Conservation (phyloP, 352 stramenopile genomes). For the Phytophthora colocasiae region DNA sequence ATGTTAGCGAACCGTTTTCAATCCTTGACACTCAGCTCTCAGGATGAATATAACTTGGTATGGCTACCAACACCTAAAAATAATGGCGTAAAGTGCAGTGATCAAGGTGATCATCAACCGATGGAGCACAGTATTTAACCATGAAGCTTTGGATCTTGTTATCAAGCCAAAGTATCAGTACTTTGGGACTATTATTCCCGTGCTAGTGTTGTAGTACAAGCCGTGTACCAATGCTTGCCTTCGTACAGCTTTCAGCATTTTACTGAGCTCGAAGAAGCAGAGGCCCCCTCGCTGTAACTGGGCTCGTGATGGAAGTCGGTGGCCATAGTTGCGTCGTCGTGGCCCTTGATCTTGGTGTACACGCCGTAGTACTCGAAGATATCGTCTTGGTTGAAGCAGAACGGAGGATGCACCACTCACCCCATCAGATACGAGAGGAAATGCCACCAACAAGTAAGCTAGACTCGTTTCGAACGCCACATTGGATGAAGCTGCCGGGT, state of each 20-base stretch:
- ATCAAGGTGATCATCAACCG: too few species aligned
- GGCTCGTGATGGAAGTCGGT: neutral
- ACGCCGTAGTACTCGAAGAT: neutral
- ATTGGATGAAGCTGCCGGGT: neutral
- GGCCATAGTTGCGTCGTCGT: neutral
- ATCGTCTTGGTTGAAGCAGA: neutral
- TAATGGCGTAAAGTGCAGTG: neutral
- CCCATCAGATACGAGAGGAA: neutral
- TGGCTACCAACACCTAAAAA: slow-evolving; percentile 13
- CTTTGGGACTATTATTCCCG: too few species aligned
- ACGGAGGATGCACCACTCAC: neutral
- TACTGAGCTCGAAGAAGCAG: neutral
- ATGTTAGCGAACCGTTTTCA: slow-evolving; percentile 22
- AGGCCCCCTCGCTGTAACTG: neutral
- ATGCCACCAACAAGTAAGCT: slow-evolving; percentile 1
- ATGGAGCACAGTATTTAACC: too few species aligned
- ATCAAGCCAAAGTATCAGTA: too few species aligned
- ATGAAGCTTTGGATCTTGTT: too few species aligned
- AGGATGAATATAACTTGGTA: slow-evolving; percentile 8
- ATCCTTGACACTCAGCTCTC: slow-evolving; percentile 3
- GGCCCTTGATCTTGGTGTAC: neutral
- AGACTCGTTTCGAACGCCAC: neutral
- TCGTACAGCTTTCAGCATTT: neutral
- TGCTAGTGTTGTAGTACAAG: too few species aligned
- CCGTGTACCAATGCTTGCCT: too few species aligned